Conservation (phyloP, 306 rosid species). For the Lathyrus sativus region DNA sequence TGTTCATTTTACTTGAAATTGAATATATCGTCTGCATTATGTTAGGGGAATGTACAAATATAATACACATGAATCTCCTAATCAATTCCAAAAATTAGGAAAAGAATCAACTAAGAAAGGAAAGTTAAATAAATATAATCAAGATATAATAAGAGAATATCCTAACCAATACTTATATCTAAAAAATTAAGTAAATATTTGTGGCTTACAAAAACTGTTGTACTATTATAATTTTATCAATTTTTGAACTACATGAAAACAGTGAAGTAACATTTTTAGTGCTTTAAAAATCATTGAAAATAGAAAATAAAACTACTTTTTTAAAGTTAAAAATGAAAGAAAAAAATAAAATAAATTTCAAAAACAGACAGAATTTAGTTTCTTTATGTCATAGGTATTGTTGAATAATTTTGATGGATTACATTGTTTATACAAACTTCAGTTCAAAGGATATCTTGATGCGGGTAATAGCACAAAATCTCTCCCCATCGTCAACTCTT, state of each 20-base stretch:
- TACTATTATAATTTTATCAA: not conserved
- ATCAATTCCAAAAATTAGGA: no score
- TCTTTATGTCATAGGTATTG: conserved; percentile 15
- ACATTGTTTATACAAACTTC: conserved; percentile 35
- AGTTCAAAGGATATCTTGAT: conserved; percentile 93
- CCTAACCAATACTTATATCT: no score
- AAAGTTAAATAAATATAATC: no score
- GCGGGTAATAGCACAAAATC: conserved; percentile 85
- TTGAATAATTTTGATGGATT: conserved; percentile 18
- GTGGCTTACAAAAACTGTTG: not conserved
- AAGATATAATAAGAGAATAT: no score
- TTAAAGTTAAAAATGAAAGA: not conserved
- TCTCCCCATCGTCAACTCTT: conserved; percentile 71
- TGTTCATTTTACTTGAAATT: not conserved
- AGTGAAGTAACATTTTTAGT: not conserved
- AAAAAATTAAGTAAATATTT: not conserved
- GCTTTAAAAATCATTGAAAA: not conserved
- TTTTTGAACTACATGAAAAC: not conserved
- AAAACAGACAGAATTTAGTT: not conserved
- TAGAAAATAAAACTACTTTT: not conserved
- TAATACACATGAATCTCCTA: no score
- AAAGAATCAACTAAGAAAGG: no score
- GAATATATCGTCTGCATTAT: no score
- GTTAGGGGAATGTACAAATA: no score
- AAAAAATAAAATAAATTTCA: not conserved